These are phyloP conservation scores for Ballota nigra DNA, from an alignment of 257 asterid genomes.

Conservation along the genomic window DNA sequence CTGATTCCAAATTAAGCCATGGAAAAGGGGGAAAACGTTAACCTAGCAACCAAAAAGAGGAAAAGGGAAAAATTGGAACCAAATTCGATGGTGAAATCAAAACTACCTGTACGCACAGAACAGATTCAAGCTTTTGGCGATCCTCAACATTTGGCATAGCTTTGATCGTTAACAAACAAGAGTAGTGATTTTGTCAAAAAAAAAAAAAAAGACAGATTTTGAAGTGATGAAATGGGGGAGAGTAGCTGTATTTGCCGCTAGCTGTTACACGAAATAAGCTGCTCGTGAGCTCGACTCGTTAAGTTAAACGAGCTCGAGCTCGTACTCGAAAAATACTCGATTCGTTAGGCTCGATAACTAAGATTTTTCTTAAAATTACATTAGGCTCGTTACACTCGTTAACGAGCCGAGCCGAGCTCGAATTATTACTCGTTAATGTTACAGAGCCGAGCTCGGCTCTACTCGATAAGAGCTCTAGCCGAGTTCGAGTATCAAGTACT, in stretches of 20 bases:
- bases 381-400: no score
- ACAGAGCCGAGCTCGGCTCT: no score
- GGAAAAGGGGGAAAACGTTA: background rate
- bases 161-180: background rate
- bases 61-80: background rate
- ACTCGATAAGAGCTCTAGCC: no score
- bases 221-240: background rate
- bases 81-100: background rate
- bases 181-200: background rate
- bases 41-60: background rate
- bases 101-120: background rate
- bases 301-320: no score
- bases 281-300: no score
- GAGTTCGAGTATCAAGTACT: no score
- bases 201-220: background rate
- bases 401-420: no score
- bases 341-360: no score
- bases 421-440: no score
- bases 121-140: background rate
- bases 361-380: no score
- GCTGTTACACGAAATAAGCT: no score
- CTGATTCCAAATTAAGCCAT: background rate
- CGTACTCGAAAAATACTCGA: no score
- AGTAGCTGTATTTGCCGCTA: background rate
- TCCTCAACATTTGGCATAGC: background rate